phyloP scores from a whole-genome alignment of 257 asterid genomes.

The Petunia axillaris region DNA sequence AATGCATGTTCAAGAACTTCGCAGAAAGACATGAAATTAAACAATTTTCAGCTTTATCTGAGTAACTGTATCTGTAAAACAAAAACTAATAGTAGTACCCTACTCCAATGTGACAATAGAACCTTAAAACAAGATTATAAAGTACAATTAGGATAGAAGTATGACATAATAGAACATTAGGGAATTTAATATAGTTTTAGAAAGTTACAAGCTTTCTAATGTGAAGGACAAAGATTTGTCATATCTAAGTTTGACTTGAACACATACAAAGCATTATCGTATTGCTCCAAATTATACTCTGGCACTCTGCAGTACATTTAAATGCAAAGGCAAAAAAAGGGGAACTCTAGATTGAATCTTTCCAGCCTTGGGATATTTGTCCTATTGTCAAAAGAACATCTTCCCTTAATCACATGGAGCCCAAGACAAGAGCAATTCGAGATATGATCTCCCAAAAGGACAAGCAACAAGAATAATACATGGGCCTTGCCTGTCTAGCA shows the following conservation, averaged over 20 bases:
- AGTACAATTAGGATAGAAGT: constrained; percentile 10
- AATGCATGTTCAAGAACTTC: constrained; percentile 14
- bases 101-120: not conserved
- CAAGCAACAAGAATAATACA: constrained; percentile 41
- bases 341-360: constrained; percentile 19
- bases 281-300: not conserved
- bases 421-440: constrained; percentile 46
- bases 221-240: constrained; percentile 30
- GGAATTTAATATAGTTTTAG: not conserved
- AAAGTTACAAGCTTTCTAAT: not conserved
- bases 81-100: too few species aligned
- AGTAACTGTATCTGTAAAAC: not conserved
- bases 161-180: not conserved
- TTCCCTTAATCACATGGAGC: constrained; percentile 40
- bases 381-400: constrained; percentile 27
- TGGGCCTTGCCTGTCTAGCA: constrained; percentile 37
- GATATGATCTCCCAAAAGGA: constrained; percentile 38
- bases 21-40: not conserved
- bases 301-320: not conserved
- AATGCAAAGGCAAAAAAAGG: constrained; percentile 11
- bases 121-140: constrained; percentile 11
- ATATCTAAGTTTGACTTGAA: constrained; percentile 30
- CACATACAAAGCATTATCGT: constrained; percentile 15
- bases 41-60: not conserved
- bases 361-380: constrained; percentile 42